phyloP scores from a whole-genome alignment of 768 basidiomycete genomes.

The Gyrodon lividus region DNA sequence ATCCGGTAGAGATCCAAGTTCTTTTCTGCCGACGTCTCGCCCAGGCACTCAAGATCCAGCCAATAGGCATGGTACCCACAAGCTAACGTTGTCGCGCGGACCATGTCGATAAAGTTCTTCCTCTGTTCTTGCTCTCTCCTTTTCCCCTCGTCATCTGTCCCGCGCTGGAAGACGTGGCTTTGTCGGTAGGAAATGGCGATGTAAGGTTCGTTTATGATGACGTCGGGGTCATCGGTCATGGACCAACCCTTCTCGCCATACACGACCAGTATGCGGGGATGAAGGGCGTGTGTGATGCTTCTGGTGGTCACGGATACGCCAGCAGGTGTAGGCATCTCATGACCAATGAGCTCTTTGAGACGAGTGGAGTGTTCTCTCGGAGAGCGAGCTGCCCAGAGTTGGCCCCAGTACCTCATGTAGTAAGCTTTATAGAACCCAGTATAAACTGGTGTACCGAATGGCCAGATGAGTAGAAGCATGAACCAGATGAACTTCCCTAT shows the following conservation, averaged over 20 bases:
- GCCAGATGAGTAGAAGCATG: slow-evolving; percentile 9
- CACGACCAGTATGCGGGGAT: slow-evolving; percentile 14
- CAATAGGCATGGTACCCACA: slow-evolving; percentile 14
- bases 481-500: slow-evolving; percentile 7
- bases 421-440: slow-evolving; percentile 6
- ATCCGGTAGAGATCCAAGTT: slow-evolving; percentile 19
- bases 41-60: slow-evolving; percentile 19
- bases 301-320: background rate
- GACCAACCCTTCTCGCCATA: slow-evolving; percentile 6
- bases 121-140: slow-evolving; percentile 3
- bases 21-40: slow-evolving; percentile 12
- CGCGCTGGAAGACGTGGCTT: slow-evolving; percentile 7
- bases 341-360: background rate
- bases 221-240: background rate
- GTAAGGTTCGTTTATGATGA: slow-evolving; percentile 8
- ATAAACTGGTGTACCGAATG: slow-evolving; percentile 2
- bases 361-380: slow-evolving; percentile 15
- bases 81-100: slow-evolving; percentile 5
- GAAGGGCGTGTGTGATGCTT: slow-evolving; percentile 9
- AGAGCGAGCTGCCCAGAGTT: slow-evolving; percentile 23
- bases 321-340: slow-evolving; percentile 6
- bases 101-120: slow-evolving; percentile 3
- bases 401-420: slow-evolving; percentile 10
- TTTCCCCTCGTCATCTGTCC: slow-evolving; percentile 2
- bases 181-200: slow-evolving; percentile 18